Evolutionary conservation across 768 basidiomycete species (phyloP), one percentile per base, ranked within the genome.

Genomic region (Udeniomyces megalosporus): DNA sequence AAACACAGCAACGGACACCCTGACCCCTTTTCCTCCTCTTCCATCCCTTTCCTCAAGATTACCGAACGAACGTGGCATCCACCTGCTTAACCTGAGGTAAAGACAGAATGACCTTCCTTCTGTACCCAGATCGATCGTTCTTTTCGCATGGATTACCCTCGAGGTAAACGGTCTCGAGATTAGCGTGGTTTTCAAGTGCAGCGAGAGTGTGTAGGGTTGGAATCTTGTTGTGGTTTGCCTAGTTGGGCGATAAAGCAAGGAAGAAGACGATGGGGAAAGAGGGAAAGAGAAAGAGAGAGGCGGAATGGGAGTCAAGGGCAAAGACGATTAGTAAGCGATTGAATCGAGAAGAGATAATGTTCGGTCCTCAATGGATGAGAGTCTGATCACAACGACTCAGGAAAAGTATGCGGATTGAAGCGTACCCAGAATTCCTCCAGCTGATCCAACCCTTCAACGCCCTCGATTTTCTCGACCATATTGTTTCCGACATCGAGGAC

Each of bases 391-490:
- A 42, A 42, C 10, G 8, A 8, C 8, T 8, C 38, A 8, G 17
- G 10, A 17, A 8, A 17, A 42, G 38, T 17, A 4, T 1, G 14
- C 22, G 4, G 31, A 49, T 31, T 22, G 22, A 20, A 12, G 71
- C 81, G 28, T 64, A 92, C 91, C 95, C 95, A 99, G 67, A 99
- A 79, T 71, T 99, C 95, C 69, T 91, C 86, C n/a, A 99, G 75
- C 3, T 76, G 71, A 4, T 69, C 76, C 10, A 95, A 76, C 72
- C 93, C 88, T 0, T 85, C 81, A 28, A 96, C 70, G 60, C 87
- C 88, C 70, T 93, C 90, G 28, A 95, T 79, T 60, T 77, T 78
- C 44, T 80, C 72, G 53, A 99, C 79, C 68, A 84, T 84, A 71
- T 99, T 99, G 68, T 81, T 83, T 22, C 87, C 88, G 14, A 93